Evolutionary conservation across 495 filamentous ascomycete species (phyloP), one percentile per base, ranked within the genome.

Genomic region (Coniosporium apollinis): DNA sequence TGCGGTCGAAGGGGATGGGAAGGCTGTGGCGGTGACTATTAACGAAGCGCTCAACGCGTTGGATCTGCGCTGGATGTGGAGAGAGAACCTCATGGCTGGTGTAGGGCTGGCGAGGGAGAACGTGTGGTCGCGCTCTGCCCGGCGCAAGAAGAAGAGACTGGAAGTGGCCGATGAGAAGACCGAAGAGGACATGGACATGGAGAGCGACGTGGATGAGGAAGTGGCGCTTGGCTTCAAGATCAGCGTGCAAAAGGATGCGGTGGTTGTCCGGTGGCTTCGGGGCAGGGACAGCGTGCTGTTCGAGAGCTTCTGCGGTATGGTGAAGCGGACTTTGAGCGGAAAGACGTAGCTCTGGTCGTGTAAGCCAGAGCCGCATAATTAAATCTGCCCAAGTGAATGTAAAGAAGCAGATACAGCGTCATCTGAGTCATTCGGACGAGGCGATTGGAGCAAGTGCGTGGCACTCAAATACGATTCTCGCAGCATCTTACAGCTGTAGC

Each of bases 241-340:
- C 13, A 17, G 29, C 1, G 42, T 57, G 18, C 35, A 37, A 15
- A 33, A 44, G 8, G 50, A 46, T 11, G 42, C 42, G 17, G 58
- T 79, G 4, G 58, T 79, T 5, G 50, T 89, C 2, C 62, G 75
- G 21, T 94, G 87, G 87, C 52, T 79, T 6, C 74, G 76, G 43
- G 87, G 87, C 4, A 59, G 56, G 5, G 82, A 96, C 36, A 57
- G 64, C 3, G 69, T 75, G 4, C 42, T 94, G 3, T 94, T 91
- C 54, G 83, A 92, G 57, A 93, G 85, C 48, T 79, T 96, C 41
- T 79, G 74, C 38, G 86, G 82, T 0, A 80, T 85, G 67, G 33
- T 93, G 34, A 73, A 72, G 45, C 51, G 70, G 37, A 65, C 40
- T 15, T 11, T 43, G 8, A 18, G 16, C 15, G n/a, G n/a, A n/a